Percentiles rank a stretch among this genome's conserved stretches.
phyloP scores from a whole-genome alignment of 345 rosid species.

The Acer negundo region DNA sequence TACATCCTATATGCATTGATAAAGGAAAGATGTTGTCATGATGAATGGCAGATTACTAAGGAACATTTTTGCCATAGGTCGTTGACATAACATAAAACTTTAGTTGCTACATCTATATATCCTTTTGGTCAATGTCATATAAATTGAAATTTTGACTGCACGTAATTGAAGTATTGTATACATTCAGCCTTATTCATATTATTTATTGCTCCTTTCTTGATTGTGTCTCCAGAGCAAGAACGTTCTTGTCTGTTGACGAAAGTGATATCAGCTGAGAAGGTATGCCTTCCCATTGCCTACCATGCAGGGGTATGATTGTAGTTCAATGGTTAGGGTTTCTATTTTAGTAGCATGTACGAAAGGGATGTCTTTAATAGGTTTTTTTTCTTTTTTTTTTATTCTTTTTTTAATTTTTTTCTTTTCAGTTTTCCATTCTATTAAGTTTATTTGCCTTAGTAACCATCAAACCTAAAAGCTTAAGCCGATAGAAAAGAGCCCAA shows the following conservation, averaged over 20 bases:
- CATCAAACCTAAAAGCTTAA: no score
- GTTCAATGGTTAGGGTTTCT: not conserved
- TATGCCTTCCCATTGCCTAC: constrained; percentile 17
- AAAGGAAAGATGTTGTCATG: not conserved
- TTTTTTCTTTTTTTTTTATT: not conserved
- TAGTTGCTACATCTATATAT: no score
- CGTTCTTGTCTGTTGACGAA: constrained; percentile 26
- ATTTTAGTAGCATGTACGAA: not conserved
- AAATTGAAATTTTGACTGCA: not conserved
- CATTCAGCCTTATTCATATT: not conserved
- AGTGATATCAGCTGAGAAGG: constrained; percentile 35
- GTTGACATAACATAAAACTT: no score
- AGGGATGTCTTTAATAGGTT: not conserved
- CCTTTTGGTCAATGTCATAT: not conserved
- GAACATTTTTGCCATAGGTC: no score
- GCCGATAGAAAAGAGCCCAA: no score
- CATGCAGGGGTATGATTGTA: not conserved
- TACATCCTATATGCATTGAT: constrained; percentile 7
- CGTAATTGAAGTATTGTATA: not conserved
- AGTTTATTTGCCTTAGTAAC: not conserved
- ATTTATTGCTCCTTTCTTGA: constrained; percentile 17
- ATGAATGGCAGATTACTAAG: no score
- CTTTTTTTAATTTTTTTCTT: not conserved
- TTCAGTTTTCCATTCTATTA: not conserved
- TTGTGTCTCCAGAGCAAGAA: constrained; percentile 33